Conservation (phyloP, 768 basidiomycete genomes). For the Flagelloscypha sp. region DNA sequence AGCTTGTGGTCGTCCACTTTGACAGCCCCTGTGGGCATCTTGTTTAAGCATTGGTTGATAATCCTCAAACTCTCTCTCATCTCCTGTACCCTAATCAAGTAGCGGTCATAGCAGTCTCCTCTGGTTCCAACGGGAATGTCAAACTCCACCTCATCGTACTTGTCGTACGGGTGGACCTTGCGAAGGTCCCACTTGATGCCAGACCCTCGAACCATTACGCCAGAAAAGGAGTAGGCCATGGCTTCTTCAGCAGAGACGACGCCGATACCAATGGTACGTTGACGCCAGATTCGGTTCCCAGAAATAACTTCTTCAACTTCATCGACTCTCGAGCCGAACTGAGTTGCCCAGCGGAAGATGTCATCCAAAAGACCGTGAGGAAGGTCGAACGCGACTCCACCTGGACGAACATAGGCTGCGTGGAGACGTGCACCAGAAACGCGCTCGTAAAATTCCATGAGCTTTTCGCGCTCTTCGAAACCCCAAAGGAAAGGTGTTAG, state of each 20-base stretch:
- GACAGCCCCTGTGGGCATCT: conserved; percentile 87
- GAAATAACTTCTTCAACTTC: conserved; percentile 98
- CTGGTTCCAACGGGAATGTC: conserved; percentile 95
- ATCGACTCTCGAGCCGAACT: conserved; percentile 83
- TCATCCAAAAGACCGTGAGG: conserved; percentile 98
- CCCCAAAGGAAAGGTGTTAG: conserved; percentile 99
- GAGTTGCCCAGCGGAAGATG: conserved; percentile 96
- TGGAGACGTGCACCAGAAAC: conserved; percentile 97
- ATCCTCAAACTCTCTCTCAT: conserved; percentile 93
- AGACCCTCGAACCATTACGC: conserved; percentile 93
- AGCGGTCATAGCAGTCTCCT: conserved; percentile 97
- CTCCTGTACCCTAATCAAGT: conserved; percentile 95
- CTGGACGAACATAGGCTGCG: conserved; percentile 95
- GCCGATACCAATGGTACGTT: conserved; percentile 85
- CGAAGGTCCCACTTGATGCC: conserved; percentile 93
- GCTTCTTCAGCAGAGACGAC: conserved; percentile 89
- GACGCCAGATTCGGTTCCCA: conserved; percentile 97
- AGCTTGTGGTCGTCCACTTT: conserved; percentile 98
- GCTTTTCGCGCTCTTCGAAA: conserved; percentile 98
- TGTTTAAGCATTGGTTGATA: conserved; percentile 90
- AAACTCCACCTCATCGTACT: conserved; percentile 96
- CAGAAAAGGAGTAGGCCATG: conserved; percentile 86
- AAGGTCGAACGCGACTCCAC: conserved; percentile 95
- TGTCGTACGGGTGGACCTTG: conserved; percentile 90
- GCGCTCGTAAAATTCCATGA: conserved; percentile 99